These are phyloP conservation scores for Mycena epipterygia DNA, from an alignment of 768 basidiomycete species.

Conservation along the genomic window DNA sequence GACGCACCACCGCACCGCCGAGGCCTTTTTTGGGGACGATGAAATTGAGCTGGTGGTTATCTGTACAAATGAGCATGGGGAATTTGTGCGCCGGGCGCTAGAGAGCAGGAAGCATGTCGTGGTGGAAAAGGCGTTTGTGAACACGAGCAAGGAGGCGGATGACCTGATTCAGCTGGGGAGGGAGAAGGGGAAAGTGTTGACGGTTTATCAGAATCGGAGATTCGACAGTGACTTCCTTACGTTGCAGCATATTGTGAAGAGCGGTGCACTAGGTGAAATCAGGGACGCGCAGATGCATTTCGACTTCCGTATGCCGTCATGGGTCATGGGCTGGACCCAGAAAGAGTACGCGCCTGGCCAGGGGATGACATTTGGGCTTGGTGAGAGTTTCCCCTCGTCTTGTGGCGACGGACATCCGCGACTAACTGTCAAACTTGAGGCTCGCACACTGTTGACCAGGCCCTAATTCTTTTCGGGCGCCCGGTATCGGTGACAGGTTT, in stretches of 20 bases:
- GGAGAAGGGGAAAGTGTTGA: slow-evolving; percentile 25
- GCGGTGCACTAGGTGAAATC: slow-evolving; percentile 22
- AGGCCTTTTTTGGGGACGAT: slow-evolving; percentile 20
- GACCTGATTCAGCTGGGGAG: slow-evolving; percentile 21
- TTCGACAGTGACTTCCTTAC: slow-evolving; percentile 23
- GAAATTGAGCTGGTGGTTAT: slow-evolving; percentile 19
- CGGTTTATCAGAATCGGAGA: slow-evolving; percentile 27
- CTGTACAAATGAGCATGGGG: slow-evolving; percentile 21
- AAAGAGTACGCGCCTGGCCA: slow-evolving; percentile 22
- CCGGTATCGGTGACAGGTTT: slow-evolving; percentile 23
- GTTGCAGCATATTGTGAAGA: slow-evolving; percentile 22
- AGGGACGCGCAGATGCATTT: slow-evolving; percentile 26
- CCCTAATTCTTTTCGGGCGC: slow-evolving; percentile 23
- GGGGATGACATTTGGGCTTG: slow-evolving; percentile 26
- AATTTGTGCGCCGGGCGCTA: slow-evolving; percentile 20
- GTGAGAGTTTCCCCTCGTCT: slow-evolving; percentile 22
- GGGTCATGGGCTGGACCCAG: slow-evolving; percentile 25
- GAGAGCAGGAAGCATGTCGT: slow-evolving; percentile 23
- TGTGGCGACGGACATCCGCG: slow-evolving; percentile 17
- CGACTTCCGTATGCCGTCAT: slow-evolving; percentile 24
- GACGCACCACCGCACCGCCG: slow-evolving; percentile 27
- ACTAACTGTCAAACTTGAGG: slow-evolving; percentile 23
- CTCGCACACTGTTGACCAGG: slow-evolving; percentile 25
- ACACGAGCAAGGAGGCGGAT: slow-evolving; percentile 24
- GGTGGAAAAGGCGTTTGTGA: slow-evolving; percentile 25